Evolutionary conservation across 1,284 basidiomycete genomes (phyloP), one percentile per base, ranked within the genome.

Genomic region (Microbotryomycetes sp.): DNA sequence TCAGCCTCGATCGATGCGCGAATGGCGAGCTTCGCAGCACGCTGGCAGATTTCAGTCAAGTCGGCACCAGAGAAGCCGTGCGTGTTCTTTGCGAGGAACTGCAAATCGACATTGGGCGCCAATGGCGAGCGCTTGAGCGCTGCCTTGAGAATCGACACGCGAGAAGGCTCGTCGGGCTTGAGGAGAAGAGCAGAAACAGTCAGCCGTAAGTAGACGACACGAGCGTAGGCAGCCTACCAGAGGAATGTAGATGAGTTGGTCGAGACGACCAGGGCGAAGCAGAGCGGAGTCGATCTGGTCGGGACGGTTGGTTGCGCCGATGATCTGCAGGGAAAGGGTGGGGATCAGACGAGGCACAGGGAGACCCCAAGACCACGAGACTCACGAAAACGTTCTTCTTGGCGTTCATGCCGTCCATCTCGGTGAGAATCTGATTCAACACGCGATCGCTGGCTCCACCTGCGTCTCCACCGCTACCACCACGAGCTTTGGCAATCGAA

Each of bases 1-100:
- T 98, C 96, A 5, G 88, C 79, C 74, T 97, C 93, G 73, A 99
- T 99, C 66, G 86, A 89, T 75, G 89, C 90, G 48, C 96, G 85
- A 74, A 99, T 96, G 2, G 91, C 91, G 53, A 97, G 81, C 80
- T 99, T 99, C 64, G 92, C 94, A 11, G 94, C 89, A 64, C 96
- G 86, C 78, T 98, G 93, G 75, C 94, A 98, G 73, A 98, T 96
- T 77, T 98, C 96, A 15, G 94, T 96, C 69, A 98, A 79, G 83
- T 99, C 96, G 61, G 96, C 96, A 85, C 96, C 96, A 73, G 94
- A 97, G 85, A 90, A 99, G 18, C 96, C 94, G 73, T 97, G 91
- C 11, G 94, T 97, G 77, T 82, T 85, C 84, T 89, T 97, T 64
- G 94, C 83, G 56, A 99, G 81, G 85, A 86, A 98, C 41, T 54